Conservation (phyloP, 73 alveolate genomes). For the Paramecium primaurelia region DNA sequence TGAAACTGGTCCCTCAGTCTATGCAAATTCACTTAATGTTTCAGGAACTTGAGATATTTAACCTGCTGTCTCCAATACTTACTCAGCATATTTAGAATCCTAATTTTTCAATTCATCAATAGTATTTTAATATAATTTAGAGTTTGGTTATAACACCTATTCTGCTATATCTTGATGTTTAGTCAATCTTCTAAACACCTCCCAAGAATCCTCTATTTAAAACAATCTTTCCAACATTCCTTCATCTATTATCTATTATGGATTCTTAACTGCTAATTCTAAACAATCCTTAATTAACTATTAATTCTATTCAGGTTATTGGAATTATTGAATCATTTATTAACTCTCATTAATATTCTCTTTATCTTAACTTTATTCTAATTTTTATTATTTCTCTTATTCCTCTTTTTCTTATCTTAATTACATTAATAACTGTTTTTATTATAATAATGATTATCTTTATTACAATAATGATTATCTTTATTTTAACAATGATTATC, state of each 20-base stretch:
- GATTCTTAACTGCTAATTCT: not conserved
- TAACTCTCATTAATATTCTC: not conserved
- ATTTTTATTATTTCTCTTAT: not conserved
- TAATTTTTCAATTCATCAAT: not conserved
- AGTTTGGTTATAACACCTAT: not conserved
- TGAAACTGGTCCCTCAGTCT: not conserved
- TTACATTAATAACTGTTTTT: not conserved
- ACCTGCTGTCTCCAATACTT: constrained; percentile 14
- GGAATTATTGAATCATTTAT: not conserved
- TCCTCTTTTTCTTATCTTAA: not conserved
- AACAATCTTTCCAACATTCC: not conserved
- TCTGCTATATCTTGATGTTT: not conserved
- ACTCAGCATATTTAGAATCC: not conserved
- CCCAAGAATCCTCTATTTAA: not conserved
- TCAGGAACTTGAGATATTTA: not conserved
- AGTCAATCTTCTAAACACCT: not conserved
- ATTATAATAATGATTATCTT: not conserved
- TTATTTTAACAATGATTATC: not conserved
- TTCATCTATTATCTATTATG: not conserved
- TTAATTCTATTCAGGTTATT: not conserved
- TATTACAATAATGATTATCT: not conserved
- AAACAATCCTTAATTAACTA: not conserved
- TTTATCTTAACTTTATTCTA: not conserved
- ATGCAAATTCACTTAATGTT: not conserved
- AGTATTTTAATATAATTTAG: not conserved